Evolutionary conservation across 768 basidiomycete species (phyloP), one percentile per base, ranked within the genome.

Genomic region (Mycena crocata): DNA sequence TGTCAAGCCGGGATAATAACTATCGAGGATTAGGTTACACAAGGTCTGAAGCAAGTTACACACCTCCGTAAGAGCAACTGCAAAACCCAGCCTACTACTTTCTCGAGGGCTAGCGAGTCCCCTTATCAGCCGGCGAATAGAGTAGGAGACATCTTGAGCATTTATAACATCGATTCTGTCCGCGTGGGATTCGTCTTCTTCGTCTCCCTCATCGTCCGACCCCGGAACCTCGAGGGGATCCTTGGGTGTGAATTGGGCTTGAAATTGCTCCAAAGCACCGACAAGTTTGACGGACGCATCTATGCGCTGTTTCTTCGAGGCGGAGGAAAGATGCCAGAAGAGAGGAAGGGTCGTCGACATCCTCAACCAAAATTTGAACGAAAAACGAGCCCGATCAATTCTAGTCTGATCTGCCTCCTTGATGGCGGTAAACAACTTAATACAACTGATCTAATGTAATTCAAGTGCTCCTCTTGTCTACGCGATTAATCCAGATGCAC

Each of bases 61-160:
- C 74, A 97, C 96, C 85, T 98, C 96, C 0, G 97, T 95, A 70
- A 99, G 82, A 34, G 96, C 95, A 46, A 99, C 97, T 12, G 96
- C 95, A 76, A 98, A 99, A 21, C 97, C 97, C 39, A 98, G 82
- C 70, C 97, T 82, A 78, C 95, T 97, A 77, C 94, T 94, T 76
- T 99, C 96, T 72, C 96, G 84, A 1, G 95, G 93, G 77, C 94
- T 96, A 0, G 93, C 94, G 32, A 99, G 83, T 15, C 97, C 97
- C 44, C 95, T 86, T 21, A 97, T 82, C 37, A 99, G 86, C 19
- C 97, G 79, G 55, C 93, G 88, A 73, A 99, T 89, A 6, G 96
- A 93, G 76, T 99, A 99, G 8, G 93, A 87, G 1, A 98, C 94
- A 82, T 99, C 97, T 68, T 91, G 92, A 5, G 94, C 92, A 79